Base-by-base conservation (phyloP, 2,329 filamentous ascomycete species). In the Colletotrichum ledebouriae region DNA sequence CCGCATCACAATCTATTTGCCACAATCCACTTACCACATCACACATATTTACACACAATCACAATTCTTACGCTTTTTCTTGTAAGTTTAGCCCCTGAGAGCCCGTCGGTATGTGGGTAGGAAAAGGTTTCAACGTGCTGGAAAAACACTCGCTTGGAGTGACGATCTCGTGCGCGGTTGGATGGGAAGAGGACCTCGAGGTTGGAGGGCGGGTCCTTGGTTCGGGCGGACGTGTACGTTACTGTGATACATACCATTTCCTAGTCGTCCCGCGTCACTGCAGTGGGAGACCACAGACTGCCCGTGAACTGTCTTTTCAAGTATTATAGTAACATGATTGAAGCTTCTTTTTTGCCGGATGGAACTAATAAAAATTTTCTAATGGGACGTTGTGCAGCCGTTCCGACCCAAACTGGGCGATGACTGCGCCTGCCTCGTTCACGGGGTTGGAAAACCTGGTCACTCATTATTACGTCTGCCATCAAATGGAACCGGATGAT, bases 241-340 rank as follows among this genome's bases (percentile, higher is more conserved):
- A 59, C 15, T 65, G 47, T 66, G 55, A 13, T 59, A 69, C 60
- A 68, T 68, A 69, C 66, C 66, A 69, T 65, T 56, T 64, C 33
- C 33, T 59, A 41, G 17, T 59, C 29, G 29, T 29, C 29, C 7
- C 7, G 6, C 29, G 29, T 55, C 41, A 33, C 33, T 50, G n/a
- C 47, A 29, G 13, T 46, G 29, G 39, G 25, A 15, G 29, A 29
- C 6, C 29, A 52, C 46, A 50, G n/a, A 4, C 13, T 29, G 53
- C 20, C 52, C 39, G 44, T 52, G 4, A 29, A 53, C 22, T 37
- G 41, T 46, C 62, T 44, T 39, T 53, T 13, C 10, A 41, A 29
- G 1, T 29, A 13, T 39, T 39, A 39, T 6, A 39, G 37, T 15
- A 29, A 29, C 7, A 29, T 39, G 11, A 1, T 15, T 15, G 11